Percentiles rank a stretch among this genome's conserved stretches.
Evolutionary conservation across 2,329 filamentous ascomycete species (phyloP).

Genomic region (Calonectria hawksworthii): DNA sequence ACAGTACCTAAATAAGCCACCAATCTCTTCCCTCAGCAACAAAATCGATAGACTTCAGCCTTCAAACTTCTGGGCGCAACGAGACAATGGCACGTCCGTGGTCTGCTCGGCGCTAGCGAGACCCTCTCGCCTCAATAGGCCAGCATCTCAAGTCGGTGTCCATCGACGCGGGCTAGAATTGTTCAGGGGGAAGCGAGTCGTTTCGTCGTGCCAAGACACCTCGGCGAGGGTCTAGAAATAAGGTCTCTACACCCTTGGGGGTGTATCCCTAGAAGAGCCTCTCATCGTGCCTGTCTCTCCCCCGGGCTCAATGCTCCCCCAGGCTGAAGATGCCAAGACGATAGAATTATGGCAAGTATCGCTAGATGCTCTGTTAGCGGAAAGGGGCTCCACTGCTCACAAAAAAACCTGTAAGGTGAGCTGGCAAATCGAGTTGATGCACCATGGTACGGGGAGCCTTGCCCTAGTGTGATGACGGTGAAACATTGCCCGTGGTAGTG

Average conservation of each 20-base stretch:
- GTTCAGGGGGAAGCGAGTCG: neutral
- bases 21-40: neutral
- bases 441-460: neutral
- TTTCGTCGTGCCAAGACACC: neutral
- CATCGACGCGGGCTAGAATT: neutral
- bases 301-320: neutral
- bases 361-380: neutral
- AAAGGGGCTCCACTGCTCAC: neutral
- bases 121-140: neutral
- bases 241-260: neutral
- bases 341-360: neutral
- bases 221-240: neutral
- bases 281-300: no score
- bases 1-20: neutral
- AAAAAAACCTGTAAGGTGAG: neutral
- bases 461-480: neutral
- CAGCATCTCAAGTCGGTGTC: neutral
- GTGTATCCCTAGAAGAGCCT: neutral
- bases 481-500: neutral
- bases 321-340: neutral
- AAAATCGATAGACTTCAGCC: neutral
- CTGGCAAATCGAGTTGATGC: neutral
- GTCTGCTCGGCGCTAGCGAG: neutral
- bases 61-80: neutral
- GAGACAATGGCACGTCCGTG: neutral